Base-by-base conservation (phyloP, 768 basidiomycete species). In the Rhizopogon salebrosus region DNA sequence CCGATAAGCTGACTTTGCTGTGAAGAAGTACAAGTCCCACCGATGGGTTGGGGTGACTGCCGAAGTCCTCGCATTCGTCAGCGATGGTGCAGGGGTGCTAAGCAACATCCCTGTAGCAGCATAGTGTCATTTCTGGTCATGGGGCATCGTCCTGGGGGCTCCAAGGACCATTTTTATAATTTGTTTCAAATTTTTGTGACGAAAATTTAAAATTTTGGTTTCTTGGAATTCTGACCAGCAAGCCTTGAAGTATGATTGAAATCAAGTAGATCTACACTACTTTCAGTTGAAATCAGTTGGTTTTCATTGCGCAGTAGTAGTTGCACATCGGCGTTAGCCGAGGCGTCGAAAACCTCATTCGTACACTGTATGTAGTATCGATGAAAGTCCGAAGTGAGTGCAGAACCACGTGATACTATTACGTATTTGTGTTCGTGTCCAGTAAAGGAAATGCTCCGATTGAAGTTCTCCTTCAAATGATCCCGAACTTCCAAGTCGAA, bases 21-120 rank as follows among this genome's bases (percentile, higher is more conserved):
- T 60, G 22, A 60, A 54, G 24, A 54, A 54, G 48, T 60, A 54
- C n/a, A 54, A 54, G 38, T 60, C 58, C 14, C 58, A 60, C 27
- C 39, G 58, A 13, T 38, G 36, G 18, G 37, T 54, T 26, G 52
- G 52, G 39, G 24, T 45, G 8, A 41, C 29, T 3, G 22, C 39
- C 10, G 43, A 26, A 26, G 46, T 48, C n/a, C 27, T 51, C 16
- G 14, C 40, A 41, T 24, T 13, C 7, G 13, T 41, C 14, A 41
- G 22, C 23, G 8, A 16, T 41, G 40, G 23, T 2, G 23, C 23
- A 4, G 22, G 10, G 14, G n/a, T 9, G 11, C 24, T 23, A 16
- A 31, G 22, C n/a, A n/a, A n/a, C 34, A 6, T 26, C 38, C n/a
- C 10, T n/a, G 10, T 46, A 31, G 39, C 26, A 18, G 5, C 13